A percentile compares a stretch with the other conserved stretches of the same genome.
Evolutionary conservation across 2,329 filamentous ascomycete species (phyloP).

Genomic region (Trichoderma afroharzianum): DNA sequence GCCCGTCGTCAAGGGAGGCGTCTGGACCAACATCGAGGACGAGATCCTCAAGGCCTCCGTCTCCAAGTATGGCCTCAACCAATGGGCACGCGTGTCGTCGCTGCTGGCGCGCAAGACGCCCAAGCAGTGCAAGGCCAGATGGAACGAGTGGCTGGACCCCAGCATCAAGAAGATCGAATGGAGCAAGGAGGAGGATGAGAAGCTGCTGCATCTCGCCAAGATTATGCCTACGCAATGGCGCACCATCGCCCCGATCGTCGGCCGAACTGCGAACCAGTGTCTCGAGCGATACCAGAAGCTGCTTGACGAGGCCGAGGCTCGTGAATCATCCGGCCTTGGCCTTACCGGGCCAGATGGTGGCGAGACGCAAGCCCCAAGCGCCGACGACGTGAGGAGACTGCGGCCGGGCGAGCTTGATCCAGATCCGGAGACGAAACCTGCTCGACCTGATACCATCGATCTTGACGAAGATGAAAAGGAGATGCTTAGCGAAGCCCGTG

Average conservation of each 20-base stretch:
- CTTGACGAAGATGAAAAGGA: conserved; percentile 99
- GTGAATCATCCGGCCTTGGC: conserved; percentile 78
- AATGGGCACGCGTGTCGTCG: conserved; percentile 98
- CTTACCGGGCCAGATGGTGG: conserved; percentile 82
- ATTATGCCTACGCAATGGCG: conserved; percentile 99
- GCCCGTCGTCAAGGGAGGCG: conserved; percentile 71
- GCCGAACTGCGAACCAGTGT: conserved; percentile 93
- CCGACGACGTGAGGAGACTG: conserved; percentile 85
- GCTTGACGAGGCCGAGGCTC: conserved; percentile 89
- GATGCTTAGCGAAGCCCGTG: conserved; percentile 96
- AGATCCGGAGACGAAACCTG: conserved; percentile 95
- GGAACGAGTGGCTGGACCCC: conserved; percentile 97
- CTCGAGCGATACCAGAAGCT: conserved; percentile 96
- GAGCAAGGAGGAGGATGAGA: conserved; percentile 98
- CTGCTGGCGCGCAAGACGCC: conserved; percentile 94
- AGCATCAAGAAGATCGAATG: conserved; percentile 98
- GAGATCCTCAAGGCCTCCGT: conserved; percentile 96
- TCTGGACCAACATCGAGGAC: conserved; percentile 79
- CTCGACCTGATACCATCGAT: conserved; percentile 93
- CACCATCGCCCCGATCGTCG: conserved; percentile 94
- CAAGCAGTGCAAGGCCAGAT: conserved; percentile 98
- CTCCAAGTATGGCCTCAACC: conserved; percentile 91
- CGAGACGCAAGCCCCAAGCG: conserved; percentile 81
- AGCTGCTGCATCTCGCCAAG: conserved; percentile 92
- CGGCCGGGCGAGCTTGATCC: conserved; percentile 92